These are phyloP conservation scores for Syncephalastrum contaminatum DNA, from an alignment of 371 early-diverging fungal genomes.

Conservation along the genomic window DNA sequence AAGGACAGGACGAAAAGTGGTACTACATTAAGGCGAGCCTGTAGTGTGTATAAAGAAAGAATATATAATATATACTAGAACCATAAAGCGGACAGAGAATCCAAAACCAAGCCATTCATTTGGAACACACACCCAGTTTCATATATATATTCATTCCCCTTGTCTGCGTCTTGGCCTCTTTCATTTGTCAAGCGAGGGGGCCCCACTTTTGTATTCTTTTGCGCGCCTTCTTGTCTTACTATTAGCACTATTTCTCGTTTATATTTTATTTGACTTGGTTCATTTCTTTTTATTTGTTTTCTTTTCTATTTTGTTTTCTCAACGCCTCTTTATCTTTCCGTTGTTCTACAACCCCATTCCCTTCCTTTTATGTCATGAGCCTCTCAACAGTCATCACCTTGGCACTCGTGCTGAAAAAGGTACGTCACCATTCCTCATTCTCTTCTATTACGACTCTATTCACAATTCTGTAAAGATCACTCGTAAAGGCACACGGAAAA, in stretches of 20 bases:
- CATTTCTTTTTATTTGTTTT: slow-evolving; percentile 16
- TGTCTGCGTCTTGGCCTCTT: slow-evolving; percentile 7
- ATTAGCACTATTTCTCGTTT: not conserved
- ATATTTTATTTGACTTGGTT: not conserved
- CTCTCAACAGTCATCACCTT: slow-evolving; percentile 23
- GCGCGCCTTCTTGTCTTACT: slow-evolving; percentile 2
- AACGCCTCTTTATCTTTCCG: slow-evolving; percentile 4
- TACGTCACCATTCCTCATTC: slow-evolving; percentile 2
- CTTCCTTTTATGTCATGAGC: slow-evolving; percentile 23
- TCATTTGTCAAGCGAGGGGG: slow-evolving; percentile 1
- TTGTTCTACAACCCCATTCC: slow-evolving; percentile 19
- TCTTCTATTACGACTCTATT: too few species aligned
- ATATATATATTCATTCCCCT: slow-evolving; percentile 3
- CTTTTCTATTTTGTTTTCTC: slow-evolving; percentile 11
- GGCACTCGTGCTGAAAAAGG: slow-evolving; percentile 24
- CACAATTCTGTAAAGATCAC: too few species aligned
- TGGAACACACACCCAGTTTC: slow-evolving; percentile 1
- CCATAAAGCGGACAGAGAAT: slow-evolving; percentile 1
- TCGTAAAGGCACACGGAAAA: too few species aligned
- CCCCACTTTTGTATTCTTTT: too few species aligned
- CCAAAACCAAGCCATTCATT: slow-evolving; percentile 5
- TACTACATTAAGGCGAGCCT: slow-evolving; percentile 31
- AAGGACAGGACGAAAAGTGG: slow-evolving; percentile 30
- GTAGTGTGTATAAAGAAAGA: slow-evolving; percentile 14
- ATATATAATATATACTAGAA: not conserved